These are phyloP conservation scores for grape (Vitis vinifera) DNA, from an alignment of 164 flowering plant genomes.

Conservation along the genomic window DNA sequence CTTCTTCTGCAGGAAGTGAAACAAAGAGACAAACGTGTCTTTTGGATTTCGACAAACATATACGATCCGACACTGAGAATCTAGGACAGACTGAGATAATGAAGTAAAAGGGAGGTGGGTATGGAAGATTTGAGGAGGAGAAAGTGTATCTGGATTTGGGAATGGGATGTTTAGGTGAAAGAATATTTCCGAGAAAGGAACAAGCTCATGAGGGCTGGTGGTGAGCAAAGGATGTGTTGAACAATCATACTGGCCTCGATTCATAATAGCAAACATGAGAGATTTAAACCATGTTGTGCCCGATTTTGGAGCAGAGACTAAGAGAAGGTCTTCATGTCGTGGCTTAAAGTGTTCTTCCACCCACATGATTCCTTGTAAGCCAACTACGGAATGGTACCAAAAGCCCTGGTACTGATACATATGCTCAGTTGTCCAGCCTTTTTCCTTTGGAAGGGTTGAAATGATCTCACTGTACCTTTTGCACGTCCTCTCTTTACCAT, in stretches of 20 bases:
- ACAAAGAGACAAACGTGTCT: neutral
- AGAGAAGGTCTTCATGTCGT: slow-evolving; percentile 6
- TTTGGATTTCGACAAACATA: neutral
- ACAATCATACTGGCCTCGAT: neutral
- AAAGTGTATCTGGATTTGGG: too few species aligned
- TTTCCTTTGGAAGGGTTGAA: slow-evolving; percentile 3
- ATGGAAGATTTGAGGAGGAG: too few species aligned
- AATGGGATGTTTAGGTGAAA: neutral
- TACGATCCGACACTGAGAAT: too few species aligned
- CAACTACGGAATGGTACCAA: slow-evolving; percentile 1
- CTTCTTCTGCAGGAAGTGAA: too few species aligned
- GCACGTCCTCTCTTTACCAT: neutral
- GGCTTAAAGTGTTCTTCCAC: slow-evolving; percentile 12
- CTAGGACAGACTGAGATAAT: too few species aligned
- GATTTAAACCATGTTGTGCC: slow-evolving; percentile 30
- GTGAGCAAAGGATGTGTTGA: slow-evolving; percentile 3
- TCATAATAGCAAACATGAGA: slow-evolving; percentile 12
- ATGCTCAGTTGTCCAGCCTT: neutral
- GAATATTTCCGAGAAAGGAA: slow-evolving; percentile 13
- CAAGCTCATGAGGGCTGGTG: slow-evolving; percentile 8
- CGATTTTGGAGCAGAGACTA: slow-evolving; percentile 10
- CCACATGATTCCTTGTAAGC: slow-evolving; percentile 1
- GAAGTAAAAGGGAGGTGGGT: neutral
- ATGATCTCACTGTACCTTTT: neutral
- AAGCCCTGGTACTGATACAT: slow-evolving; percentile 8